A percentile compares a stretch with the other conserved stretches of the same genome.
phyloP scores from a whole-genome alignment of 495 filamentous ascomycete genomes.

The Aspergillus incahuasiensis region DNA sequence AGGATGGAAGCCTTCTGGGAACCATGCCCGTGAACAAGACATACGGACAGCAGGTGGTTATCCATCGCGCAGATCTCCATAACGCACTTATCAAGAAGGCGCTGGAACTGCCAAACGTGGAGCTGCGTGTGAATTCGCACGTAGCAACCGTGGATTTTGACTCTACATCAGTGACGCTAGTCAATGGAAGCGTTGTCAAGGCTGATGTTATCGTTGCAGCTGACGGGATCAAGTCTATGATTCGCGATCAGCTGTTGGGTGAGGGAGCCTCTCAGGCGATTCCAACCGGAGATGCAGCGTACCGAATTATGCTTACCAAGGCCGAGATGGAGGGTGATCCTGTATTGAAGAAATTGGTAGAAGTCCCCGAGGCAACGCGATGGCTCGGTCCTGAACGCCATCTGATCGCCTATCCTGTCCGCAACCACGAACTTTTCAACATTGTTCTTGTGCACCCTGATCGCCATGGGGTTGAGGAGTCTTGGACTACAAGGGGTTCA shows the following conservation, averaged over 20 bases:
- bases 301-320: constrained; percentile 38
- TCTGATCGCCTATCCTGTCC: constrained; percentile 42
- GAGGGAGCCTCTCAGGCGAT: constrained; percentile 27
- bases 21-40: constrained; percentile 40
- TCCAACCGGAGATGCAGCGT: constrained; percentile 43
- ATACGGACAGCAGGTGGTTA: constrained; percentile 39
- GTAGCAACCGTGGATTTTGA: constrained; percentile 31
- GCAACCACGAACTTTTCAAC: constrained; percentile 41
- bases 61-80: constrained; percentile 44
- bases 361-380: constrained; percentile 36
- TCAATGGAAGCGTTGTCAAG: constrained; percentile 28
- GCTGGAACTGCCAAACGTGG: constrained; percentile 31
- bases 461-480: constrained; percentile 33
- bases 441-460: constrained; percentile 42
- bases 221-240: constrained; percentile 44
- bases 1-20: constrained; percentile 34
- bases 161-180: constrained; percentile 30
- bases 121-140: constrained; percentile 30
- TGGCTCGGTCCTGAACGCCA: constrained; percentile 44
- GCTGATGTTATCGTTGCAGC: constrained; percentile 43
- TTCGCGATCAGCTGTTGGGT: constrained; percentile 30
- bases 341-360: constrained; percentile 29
- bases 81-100: constrained; percentile 37
- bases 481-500: constrained; percentile 40
- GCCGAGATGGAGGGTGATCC: constrained; percentile 35